A percentile compares a stretch with the other conserved stretches of the same genome.
These are phyloP conservation scores for Calocera cornea DNA, from an alignment of 768 basidiomycete species.

Conservation along the genomic window DNA sequence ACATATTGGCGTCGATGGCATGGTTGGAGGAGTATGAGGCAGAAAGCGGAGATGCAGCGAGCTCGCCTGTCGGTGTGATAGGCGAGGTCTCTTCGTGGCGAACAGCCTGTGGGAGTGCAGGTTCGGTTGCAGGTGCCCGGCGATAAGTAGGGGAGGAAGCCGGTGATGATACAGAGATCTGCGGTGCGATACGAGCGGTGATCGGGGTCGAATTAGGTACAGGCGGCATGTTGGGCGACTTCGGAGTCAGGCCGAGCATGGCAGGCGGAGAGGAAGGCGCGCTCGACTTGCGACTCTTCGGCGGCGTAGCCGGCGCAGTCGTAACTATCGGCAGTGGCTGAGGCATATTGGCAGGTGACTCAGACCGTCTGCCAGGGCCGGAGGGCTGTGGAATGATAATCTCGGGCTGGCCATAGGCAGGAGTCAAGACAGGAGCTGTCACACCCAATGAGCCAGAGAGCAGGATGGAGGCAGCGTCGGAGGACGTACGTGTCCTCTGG, in stretches of 20 bases:
- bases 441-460: conserved; percentile 3
- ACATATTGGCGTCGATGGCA: conserved; percentile 8
- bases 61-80: neutral
- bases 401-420: conserved; percentile 1
- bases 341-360: neutral
- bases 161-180: neutral
- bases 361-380: neutral
- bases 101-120: neutral
- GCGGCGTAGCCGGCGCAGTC: neutral
- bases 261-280: neutral
- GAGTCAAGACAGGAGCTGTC: neutral
- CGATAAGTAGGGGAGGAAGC: neutral
- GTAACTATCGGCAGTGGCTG: neutral
- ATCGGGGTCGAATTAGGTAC: neutral
- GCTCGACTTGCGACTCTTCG: neutral
- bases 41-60: neutral
- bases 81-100: neutral
- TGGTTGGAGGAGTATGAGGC: conserved; percentile 7
- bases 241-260: neutral
- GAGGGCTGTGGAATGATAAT: neutral
- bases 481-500: conserved; percentile 2
- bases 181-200: neutral
- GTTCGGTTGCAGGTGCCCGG: neutral
- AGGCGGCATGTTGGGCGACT: neutral
- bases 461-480: conserved; percentile 5